Base-by-base conservation (phyloP, 1,284 basidiomycete genomes). In the Takashimella tepidaria region DNA sequence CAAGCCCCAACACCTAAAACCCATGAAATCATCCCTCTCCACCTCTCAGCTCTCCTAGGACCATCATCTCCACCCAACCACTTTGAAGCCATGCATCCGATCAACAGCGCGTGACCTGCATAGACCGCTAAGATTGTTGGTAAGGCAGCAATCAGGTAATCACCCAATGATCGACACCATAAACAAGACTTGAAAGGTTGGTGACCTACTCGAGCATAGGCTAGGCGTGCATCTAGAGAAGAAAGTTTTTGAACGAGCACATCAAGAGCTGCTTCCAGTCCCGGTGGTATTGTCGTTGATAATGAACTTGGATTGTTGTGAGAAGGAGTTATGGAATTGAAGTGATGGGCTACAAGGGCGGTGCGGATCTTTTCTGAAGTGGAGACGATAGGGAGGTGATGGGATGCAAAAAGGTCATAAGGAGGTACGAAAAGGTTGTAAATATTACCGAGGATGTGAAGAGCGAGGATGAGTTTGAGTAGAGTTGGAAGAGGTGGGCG, bases 141-240 rank as follows among this genome's bases (percentile, higher is more conserved):
- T 13, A 64, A 12, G 5, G 61, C 46, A 21, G 60, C 61, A 24
- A 69, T 21, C 2, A 60, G 42, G 42, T 64, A 68, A 50, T 73
- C 71, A 8, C 31, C n/a, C 3, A 31, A 26, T 5, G 19, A 19
- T 4, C 41, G 19, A 54, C 71, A 73, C 71, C 71, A 73, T n/a
- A 59, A 47, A 52, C 71, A 72, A 13, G 53, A 27, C 8, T 50
- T 21, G 8, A 69, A 41, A 1, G 63, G 42, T 2, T 48, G 23
- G 56, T 73, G 71, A 2, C 69, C 71, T 53, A 62, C 68, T 42
- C 66, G 63, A 10, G 56, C 47, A 51, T 73, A 73, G 6, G 60
- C 47, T 3, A 59, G 45, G 6, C 71, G 59, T 10, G 55, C 64
- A 11, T 68, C 64, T 16, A 66, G 48, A 4, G 51, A 54, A 8